Evolutionary conservation across 768 basidiomycete species (phyloP).

Genomic region (Cytidiella melzeri): DNA sequence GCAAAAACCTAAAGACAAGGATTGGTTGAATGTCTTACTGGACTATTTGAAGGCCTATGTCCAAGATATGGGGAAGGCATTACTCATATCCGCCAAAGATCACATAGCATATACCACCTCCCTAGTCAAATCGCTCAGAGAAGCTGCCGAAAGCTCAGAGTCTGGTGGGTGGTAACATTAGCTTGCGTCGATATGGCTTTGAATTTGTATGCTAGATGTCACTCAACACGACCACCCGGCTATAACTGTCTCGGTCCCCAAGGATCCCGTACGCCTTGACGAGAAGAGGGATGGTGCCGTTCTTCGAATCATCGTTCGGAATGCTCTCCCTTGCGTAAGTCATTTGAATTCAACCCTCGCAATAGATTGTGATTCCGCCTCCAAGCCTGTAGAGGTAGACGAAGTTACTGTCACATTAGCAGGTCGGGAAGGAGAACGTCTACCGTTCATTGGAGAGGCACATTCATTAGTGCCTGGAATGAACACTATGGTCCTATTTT

Average conservation of each 20-base stretch:
- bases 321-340: conserved; percentile 72
- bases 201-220: conserved; percentile 43
- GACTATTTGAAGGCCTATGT: conserved; percentile 70
- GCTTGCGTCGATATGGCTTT: neutral
- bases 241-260: conserved; percentile 44
- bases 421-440: conserved; percentile 57
- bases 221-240: conserved; percentile 64
- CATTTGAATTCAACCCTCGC: neutral
- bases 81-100: conserved; percentile 49
- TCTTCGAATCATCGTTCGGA: conserved; percentile 55
- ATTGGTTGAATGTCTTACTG: conserved; percentile 77
- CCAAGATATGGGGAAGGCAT: conserved; percentile 44
- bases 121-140: conserved; percentile 44
- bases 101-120: conserved; percentile 43
- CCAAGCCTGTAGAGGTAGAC: conserved; percentile 55
- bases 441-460: conserved; percentile 44
- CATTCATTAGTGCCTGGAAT: conserved; percentile 50
- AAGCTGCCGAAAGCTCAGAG: conserved; percentile 45
- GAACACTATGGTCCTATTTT: conserved; percentile 54
- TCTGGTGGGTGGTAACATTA: conserved; percentile 34
- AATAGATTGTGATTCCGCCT: conserved; percentile 9
- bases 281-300: conserved; percentile 62
- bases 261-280: conserved; percentile 40
- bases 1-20: conserved; percentile 55
- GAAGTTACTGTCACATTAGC: conserved; percentile 53